Percentiles rank a stretch among this genome's conserved stretches.
Evolutionary conservation across 2,329 filamentous ascomycete genomes (phyloP).

Genomic region (Diplodia scrobiculata): DNA sequence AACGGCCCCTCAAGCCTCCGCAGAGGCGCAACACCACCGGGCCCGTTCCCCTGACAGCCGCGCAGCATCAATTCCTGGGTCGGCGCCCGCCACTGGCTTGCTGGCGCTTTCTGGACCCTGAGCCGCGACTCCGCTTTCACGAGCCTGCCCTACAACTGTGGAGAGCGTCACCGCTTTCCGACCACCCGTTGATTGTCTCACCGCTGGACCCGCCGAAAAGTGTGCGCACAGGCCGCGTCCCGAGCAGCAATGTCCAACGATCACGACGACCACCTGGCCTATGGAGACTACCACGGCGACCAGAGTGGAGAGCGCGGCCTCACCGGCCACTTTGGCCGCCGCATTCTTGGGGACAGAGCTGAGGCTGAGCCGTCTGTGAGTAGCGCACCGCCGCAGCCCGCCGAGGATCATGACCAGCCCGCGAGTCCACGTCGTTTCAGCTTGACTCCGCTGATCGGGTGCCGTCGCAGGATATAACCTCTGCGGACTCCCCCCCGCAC

Average conservation of each 20-base stretch:
- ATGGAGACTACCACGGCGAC: constrained; percentile 54
- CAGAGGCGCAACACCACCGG: constrained; percentile 9
- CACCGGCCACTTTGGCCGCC: constrained; percentile 56
- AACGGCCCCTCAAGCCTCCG: background rate
- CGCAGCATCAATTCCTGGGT: constrained; percentile 4
- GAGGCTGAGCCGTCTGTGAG: constrained; percentile 29
- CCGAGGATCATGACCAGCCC: constrained; percentile 22
- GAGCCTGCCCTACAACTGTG: constrained; percentile 24
- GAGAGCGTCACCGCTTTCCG: constrained; percentile 25
- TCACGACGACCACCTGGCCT: constrained; percentile 57
- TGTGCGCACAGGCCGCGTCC: constrained; percentile 13
- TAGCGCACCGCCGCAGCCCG: constrained; percentile 17
- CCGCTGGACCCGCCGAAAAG: constrained; percentile 28
- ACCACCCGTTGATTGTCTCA: constrained; percentile 19
- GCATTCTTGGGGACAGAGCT: constrained; percentile 42
- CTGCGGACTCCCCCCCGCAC: background rate
- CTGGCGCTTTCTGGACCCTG: background rate
- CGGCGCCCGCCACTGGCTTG: background rate
- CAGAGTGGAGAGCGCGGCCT: constrained; percentile 54
- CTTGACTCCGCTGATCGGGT: constrained; percentile 19
- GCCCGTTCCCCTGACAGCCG: background rate
- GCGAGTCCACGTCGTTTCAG: constrained; percentile 15
- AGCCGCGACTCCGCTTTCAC: constrained; percentile 33
- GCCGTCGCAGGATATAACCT: constrained; percentile 22
- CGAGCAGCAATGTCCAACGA: constrained; percentile 17